Percentiles rank a stretch among this genome's conserved stretches.
Conservation (phyloP, 208 protist species). For the Crithidia expoeki region DNA sequence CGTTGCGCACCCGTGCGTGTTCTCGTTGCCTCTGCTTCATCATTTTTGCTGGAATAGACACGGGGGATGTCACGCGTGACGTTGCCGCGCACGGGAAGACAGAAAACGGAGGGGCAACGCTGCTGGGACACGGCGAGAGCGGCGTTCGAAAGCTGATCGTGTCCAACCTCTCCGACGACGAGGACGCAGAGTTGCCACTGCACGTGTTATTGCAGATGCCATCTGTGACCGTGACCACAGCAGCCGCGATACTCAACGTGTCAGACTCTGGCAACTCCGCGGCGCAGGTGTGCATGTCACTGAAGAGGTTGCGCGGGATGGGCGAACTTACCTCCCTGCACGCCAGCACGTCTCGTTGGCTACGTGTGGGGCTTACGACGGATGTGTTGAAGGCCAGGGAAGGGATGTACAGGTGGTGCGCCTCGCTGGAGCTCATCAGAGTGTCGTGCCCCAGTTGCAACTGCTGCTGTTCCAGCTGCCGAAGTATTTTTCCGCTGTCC, state of each 20-base stretch:
- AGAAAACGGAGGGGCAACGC: constrained; percentile 40
- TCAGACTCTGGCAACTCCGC: constrained; percentile 15
- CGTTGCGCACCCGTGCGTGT: constrained; percentile 3
- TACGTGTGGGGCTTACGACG: not conserved
- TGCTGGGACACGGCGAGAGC: constrained; percentile 43
- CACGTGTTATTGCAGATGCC: not conserved
- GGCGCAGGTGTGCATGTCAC: constrained; percentile 5
- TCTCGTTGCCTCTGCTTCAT: constrained; percentile 19
- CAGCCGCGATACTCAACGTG: constrained; percentile 1
- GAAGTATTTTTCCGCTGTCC: not conserved
- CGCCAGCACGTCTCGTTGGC: not conserved
- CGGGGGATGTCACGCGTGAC: constrained; percentile 12
- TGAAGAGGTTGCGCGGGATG: constrained; percentile 6
- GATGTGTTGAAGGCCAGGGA: not conserved
- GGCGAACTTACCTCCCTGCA: constrained; percentile 1
- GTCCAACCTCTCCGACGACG: constrained; percentile 14
- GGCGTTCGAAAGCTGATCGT: constrained; percentile 27
- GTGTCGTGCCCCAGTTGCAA: too few species aligned
- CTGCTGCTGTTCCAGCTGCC: not conserved
- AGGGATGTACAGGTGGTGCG: not conserved
- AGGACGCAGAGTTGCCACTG: too few species aligned
- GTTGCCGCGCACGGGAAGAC: constrained; percentile 29
- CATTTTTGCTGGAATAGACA: constrained; percentile 18
- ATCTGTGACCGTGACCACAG: not conserved
- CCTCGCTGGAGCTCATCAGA: constrained; percentile 3